Base-by-base conservation (phyloP, 352 stramenopile genomes). In the Peronospora destructor region DNA sequence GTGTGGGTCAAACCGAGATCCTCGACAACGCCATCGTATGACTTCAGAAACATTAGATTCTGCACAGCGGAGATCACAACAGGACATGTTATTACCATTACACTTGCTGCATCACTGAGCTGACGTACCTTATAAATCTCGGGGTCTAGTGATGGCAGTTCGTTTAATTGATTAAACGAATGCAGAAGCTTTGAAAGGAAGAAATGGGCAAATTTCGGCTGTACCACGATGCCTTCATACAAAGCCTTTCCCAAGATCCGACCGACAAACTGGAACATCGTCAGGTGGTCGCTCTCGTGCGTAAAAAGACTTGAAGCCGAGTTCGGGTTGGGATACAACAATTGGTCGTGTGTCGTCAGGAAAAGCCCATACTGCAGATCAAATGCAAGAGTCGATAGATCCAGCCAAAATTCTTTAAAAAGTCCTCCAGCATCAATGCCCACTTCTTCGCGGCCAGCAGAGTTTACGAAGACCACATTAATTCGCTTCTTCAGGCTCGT, bases 331-430 rank as follows among this genome's bases (percentile, higher is more conserved):
- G 94, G 94, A 64, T 97, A 98, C 74, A 98, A 67, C 6, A 95
- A 56, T 29, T 84, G 71, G 29, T 86, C 76, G 10, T 64, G 58
- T 1, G 84, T 96, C 6, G 66, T 71, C 19, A 81, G 42, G 47
- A 86, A 86, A n/a, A 89, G 64, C 2, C 92, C 94, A 57, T 96
- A 98, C 54, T 94, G 77, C 8, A 86, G 71, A 66, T 97, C 76
- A 67, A 98, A 98, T 16, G 88, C 87, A n/a, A 95, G 66, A 0
- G 71, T 85, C 32, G 76, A 85, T 3, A 98, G 64, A 23, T 83
- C 87, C 14, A 91, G 83, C 85, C 87, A 97, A 57, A 98, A 98
- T 56, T 98, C 95, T 73, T 98, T 98, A 59, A 98, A 98, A 0
- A 98, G 68, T 0, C 95, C 95, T 13, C 95, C 95, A 26, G 93